Base-by-base conservation (phyloP, 129 eudicot genomes). In the Pseudognaphalium luteoalbum region DNA sequence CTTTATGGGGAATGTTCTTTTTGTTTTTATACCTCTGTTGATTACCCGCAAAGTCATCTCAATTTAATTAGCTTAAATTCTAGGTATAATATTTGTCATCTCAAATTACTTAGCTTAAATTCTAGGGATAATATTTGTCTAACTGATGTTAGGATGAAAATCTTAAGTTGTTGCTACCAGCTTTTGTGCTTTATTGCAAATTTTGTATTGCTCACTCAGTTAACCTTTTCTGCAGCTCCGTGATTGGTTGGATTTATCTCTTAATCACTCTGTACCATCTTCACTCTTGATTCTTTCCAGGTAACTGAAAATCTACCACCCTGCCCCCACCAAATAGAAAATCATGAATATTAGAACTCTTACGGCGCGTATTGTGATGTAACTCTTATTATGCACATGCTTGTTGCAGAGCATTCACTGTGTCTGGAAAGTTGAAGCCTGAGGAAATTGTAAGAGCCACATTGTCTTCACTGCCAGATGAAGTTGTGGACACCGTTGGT, bases 211-310 rank as follows among this genome's bases (percentile, higher is more conserved):
- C 54, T 29, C 58, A 68, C 72, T 17, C 42, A 29, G 14, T 76
- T 21, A 57, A 77, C 68, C 63, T 21, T 54, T 80, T 77, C 34
- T 87, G 85, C 92, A 93, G 98, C 92, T 93, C 21, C 87, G 87
- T 74, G 97, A 93, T 85, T 93, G 98, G 98, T 83, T 93, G 85
- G 98, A 93, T 83, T 86, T 93, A 66, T 93, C 98, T 66, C 97
- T 93, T 61, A 93, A 90, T 81, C 98, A 90, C 84, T 89, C 97
- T 66, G 96, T 95, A 51, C 99, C 99, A 68, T 95, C 99, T 68
- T 95, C 99, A n/a, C 88, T 95, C 50, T 75, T 95, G 80, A 95
- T 95, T 71, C 96, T 95, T 65, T 95, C 99, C 73, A 91, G 99
- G 99, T 95, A 86, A 51, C 6, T 72, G 20, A 29, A 21, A 22